phyloP scores from a whole-genome alignment of 805 yeast genomes.

The Zygotorulaspora florentina region DNA sequence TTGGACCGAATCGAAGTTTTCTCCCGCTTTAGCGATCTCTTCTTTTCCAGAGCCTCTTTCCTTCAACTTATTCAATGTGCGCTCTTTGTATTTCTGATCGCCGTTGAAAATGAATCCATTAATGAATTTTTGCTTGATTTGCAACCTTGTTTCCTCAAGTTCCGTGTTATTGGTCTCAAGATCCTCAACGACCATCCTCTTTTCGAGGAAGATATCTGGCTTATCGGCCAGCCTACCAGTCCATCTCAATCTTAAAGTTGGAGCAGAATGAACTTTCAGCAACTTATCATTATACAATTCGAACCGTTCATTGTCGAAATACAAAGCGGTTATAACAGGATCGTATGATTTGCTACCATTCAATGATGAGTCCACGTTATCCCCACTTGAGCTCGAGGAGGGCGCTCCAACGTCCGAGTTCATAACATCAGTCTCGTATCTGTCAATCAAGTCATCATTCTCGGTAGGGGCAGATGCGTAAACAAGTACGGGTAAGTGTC shows the following conservation, averaged over 20 bases:
- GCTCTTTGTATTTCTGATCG: slow-evolving; percentile 41
- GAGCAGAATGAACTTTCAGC: slow-evolving; percentile 59
- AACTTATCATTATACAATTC: slow-evolving; percentile 84
- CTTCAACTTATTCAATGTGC: slow-evolving; percentile 55
- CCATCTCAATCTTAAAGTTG: slow-evolving; percentile 87
- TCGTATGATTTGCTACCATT: slow-evolving; percentile 48
- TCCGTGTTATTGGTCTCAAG: slow-evolving; percentile 43
- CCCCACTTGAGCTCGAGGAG: slow-evolving; percentile 40
- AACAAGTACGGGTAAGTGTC: slow-evolving; percentile 88
- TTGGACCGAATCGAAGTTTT: slow-evolving; percentile 58
- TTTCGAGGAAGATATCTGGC: slow-evolving; percentile 77
- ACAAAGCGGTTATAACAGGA: slow-evolving; percentile 80
- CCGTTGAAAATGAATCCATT: slow-evolving; percentile 63
- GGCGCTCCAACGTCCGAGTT: slow-evolving; percentile 25
- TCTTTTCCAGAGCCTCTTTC: slow-evolving; percentile 55
- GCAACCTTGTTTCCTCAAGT: slow-evolving; percentile 60
- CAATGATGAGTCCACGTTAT: slow-evolving; percentile 44
- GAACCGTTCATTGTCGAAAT: slow-evolving; percentile 79
- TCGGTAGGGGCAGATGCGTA: slow-evolving; percentile 46
- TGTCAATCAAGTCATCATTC: slow-evolving; percentile 27
- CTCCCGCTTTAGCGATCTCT: slow-evolving; percentile 47
- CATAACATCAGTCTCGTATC: slow-evolving; percentile 25
- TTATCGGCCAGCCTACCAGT: slow-evolving; percentile 73
- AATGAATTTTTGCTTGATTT: slow-evolving; percentile 76
- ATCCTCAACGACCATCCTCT: slow-evolving; percentile 61